Evolutionary conservation across 768 basidiomycete species (phyloP), one percentile per base, ranked within the genome.

Genomic region (Leccinum fibrillosum): DNA sequence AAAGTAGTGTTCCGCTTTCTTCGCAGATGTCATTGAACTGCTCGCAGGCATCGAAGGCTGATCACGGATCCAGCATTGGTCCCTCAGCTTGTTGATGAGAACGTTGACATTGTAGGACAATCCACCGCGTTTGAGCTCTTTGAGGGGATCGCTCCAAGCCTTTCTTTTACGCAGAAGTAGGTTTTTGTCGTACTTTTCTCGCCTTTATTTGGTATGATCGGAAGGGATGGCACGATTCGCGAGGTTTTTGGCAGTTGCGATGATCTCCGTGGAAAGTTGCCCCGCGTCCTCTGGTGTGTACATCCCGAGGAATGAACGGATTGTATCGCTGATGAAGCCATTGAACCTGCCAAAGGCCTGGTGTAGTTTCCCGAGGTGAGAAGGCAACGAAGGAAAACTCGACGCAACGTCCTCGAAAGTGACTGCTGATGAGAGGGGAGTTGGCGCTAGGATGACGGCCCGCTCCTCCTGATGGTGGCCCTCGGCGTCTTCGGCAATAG

Each of bases 91-190:
- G 21, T 73, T 26, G 26, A 26, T 75, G 4, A 92, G 78, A 25
- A 87, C 69, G 66, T 88, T 90, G 54, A 92, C 74, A 53, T 83
- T 89, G 42, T 78, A 72, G 0, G 92, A 77, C 54, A 98, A 79
- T 19, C 97, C 97, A 19, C 83, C 77, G 2, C 82, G 80, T 69
- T 91, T 91, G 54, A 97, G 76, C 67, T 94, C 93, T 72, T 94
- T 96, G 61, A 97, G 76, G 19, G 97, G 77, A 68, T 98, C 94
- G 26, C 89, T 86, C 83, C 88, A 93, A 1, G 94, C 94, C 67
- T 91, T 92, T 60, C 90, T 79, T 76, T 98, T 99, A 52, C 92
- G 83, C 4, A 83, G 82, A 42, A 90, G 77, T 10, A 98, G 73
- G 21, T 86, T 83, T 69, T 94, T 95, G 53, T 74, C 78, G 62